Base-by-base conservation (phyloP, 352 stramenopile genomes). In the Globisporangium spinosum region DNA sequence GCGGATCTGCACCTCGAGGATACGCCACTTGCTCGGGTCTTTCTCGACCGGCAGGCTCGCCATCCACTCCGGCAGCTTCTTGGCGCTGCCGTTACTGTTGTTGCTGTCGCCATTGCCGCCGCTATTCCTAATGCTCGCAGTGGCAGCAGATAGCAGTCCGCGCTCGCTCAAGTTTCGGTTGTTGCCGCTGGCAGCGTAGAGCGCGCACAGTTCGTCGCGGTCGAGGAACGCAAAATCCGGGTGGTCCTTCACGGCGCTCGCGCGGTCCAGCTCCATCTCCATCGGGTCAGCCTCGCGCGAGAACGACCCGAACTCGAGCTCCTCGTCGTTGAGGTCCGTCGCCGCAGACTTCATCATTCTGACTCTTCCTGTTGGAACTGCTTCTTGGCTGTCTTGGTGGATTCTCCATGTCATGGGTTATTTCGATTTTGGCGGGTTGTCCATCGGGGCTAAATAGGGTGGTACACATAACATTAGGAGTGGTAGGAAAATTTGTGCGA, bases 1-100 rank as follows among this genome's bases (percentile, higher is more conserved):
- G 3, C 85, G 85, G 25, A 94, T 75, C 35, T 84, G 83, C 13
- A 91, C 79, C 65, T 90, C 72, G 38, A 94, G 67, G 61, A 94
- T 89, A 17, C 71, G 82, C 85, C 85, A 94, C 53, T 84, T 73
- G 45, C 67, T 80, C 58, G 78, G 70, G 67, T 93, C 83, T 49
- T 81, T 85, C 40, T 90, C 83, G 58, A 89, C 67, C 3, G 85
- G 82, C 56, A 91, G 65, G 58, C 65, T 67, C 29, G 74, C 69
- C 62, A 93, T 78, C 84, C 84, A 93, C 58, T 74, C 57, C n/a
- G 80, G 80, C 20, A 78, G 67, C 62, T 61, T 62, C 62, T 67
- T 67, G 40, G 32, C 25, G 34, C 10, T 56, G 25, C 20, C 23
- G 32, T n/a, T 17, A 17, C 13, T 1, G 2, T n/a, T 8, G 27